Conservation (phyloP, 2,329 filamentous ascomycete genomes). For the Teratosphaeria gauchensis region DNA sequence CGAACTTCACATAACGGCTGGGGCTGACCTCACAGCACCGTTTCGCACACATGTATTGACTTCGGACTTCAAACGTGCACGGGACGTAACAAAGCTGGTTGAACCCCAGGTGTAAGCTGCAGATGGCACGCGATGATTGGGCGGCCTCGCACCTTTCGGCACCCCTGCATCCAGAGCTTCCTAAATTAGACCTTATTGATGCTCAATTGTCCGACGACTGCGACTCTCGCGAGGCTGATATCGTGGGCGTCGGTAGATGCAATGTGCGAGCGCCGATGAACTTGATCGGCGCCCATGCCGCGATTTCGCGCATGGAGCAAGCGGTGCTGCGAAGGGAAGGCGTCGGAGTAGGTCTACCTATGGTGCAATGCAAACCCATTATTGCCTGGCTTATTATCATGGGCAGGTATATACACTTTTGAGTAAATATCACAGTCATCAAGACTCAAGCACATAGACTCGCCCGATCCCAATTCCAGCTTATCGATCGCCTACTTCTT, state of each 20-base stretch:
- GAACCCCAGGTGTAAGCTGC: neutral
- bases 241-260: neutral
- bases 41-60: neutral
- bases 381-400: too few species aligned
- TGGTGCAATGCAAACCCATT: too few species aligned
- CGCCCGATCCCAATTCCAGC: neutral
- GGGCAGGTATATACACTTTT: neutral
- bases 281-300: neutral
- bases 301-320: too few species aligned
- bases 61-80: neutral
- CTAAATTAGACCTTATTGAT: neutral
- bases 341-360: too few species aligned
- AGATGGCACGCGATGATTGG: neutral
- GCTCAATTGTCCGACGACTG: neutral
- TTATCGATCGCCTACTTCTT: slow-evolving; percentile 8
- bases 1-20: neutral
- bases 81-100: neutral
- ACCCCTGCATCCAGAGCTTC: neutral
- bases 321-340: too few species aligned
- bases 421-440: neutral
- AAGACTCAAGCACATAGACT: neutral
- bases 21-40: neutral
- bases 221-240: neutral
- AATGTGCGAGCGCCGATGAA: neutral
- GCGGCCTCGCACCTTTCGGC: neutral